These are phyloP conservation scores for Phytophthora uliginosa DNA, from an alignment of 352 stramenopile species.

Conservation along the genomic window DNA sequence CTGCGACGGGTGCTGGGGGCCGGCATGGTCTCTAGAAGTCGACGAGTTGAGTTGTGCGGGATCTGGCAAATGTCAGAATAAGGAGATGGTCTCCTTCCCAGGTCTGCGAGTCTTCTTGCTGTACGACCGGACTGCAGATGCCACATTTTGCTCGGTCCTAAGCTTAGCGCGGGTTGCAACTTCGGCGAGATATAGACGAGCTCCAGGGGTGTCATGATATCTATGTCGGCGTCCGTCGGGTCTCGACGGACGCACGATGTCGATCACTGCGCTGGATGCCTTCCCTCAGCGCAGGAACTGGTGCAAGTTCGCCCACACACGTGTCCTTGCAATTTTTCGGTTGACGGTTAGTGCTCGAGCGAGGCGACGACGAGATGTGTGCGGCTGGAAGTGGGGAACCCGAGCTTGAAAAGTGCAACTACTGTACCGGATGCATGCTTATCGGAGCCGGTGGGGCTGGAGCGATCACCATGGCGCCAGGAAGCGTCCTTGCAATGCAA, in stretches of 20 bases:
- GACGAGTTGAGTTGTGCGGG: constrained; percentile 1
- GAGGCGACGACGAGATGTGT: constrained; percentile 35
- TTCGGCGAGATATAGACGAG: constrained; percentile 35
- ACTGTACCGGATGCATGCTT: not conserved
- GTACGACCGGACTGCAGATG: constrained; percentile 34
- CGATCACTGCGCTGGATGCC: constrained; percentile 7
- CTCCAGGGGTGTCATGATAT: not conserved
- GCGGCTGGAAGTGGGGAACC: constrained; percentile 34
- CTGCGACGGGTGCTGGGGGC: constrained; percentile 48
- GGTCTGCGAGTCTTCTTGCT: constrained; percentile 8
- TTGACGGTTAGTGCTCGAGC: constrained; percentile 15
- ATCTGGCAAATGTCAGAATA: constrained; percentile 34
- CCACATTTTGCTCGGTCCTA: constrained; percentile 27
- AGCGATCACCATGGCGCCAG: not conserved
- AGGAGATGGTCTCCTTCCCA: constrained; percentile 2
- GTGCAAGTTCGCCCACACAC: constrained; percentile 11
- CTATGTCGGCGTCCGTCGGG: not conserved
- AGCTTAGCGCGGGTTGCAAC: constrained; percentile 30
- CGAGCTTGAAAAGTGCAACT: constrained; percentile 18
- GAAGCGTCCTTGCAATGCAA: not conserved
- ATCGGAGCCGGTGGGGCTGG: constrained; percentile 17
- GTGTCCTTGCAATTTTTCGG: constrained; percentile 12
- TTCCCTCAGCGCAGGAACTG: not conserved
- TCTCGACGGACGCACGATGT: constrained; percentile 3
- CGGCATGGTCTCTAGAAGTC: constrained; percentile 30